Percentiles rank a stretch among this genome's conserved stretches.
Evolutionary conservation across 169 alveolate species (phyloP).

Genomic region (Plasmodium blacklocki): DNA sequence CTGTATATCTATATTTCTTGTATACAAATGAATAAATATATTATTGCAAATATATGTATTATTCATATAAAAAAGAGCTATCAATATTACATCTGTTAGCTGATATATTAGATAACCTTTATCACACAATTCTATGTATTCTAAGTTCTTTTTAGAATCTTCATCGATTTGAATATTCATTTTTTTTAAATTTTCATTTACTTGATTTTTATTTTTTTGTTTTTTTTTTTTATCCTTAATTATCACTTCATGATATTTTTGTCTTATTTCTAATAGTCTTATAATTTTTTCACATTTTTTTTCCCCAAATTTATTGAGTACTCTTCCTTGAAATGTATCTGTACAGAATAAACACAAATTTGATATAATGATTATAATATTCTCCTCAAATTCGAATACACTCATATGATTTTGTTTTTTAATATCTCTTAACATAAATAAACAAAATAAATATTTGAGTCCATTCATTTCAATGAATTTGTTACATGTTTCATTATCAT

Average conservation of each 20-base stretch:
- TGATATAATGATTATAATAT: constrained; percentile 61
- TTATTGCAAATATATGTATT: constrained; percentile 67
- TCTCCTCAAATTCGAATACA: constrained; percentile 68
- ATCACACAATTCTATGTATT: constrained; percentile 73
- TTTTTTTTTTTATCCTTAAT: constrained; percentile 63
- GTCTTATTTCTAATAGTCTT: constrained; percentile 67
- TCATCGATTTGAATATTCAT: constrained; percentile 75
- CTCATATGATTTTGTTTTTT: constrained; percentile 30
- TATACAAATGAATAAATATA: constrained; percentile 68
- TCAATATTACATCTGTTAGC: constrained; percentile 58
- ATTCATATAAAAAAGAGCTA: constrained; percentile 72
- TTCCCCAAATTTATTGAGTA: constrained; percentile 74
- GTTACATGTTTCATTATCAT: constrained; percentile 49
- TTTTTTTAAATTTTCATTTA: constrained; percentile 59
- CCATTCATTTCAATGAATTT: constrained; percentile 64
- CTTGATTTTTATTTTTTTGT: constrained; percentile 14
- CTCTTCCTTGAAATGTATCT: constrained; percentile 60
- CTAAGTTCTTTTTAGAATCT: constrained; percentile 56
- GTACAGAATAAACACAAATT: constrained; percentile 52
- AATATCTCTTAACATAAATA: constrained; percentile 63
- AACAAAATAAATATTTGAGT: constrained; percentile 52
- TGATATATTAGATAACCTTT: constrained; percentile 70
- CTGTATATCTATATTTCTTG: constrained; percentile 52
- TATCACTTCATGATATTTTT: constrained; percentile 53
- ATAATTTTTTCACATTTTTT: constrained; percentile 71